Base-by-base conservation (phyloP, 2,329 filamentous ascomycete species). In the Neonectria hederae region DNA sequence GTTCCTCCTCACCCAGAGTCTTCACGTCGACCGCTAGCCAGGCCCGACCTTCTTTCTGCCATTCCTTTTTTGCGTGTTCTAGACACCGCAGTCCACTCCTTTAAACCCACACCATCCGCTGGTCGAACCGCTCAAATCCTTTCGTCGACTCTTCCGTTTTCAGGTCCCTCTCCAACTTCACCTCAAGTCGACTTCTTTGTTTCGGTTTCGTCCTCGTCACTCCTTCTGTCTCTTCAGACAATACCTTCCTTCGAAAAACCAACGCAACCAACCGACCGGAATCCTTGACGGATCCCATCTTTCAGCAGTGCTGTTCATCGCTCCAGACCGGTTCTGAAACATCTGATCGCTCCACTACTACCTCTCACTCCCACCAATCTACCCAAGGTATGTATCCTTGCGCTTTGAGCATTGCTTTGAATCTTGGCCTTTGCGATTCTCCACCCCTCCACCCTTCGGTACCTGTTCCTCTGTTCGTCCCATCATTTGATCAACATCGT, bases 81-180 rank as follows among this genome's bases (percentile, higher is more conserved):
- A 62, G 67, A 69, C 72, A 76, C 71, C 68, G 72, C 75, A 73
- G 73, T 76, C 73, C 75, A 76, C 69, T 76, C 75, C 71, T 76
- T 74, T 63, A 61, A 60, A 63, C 48, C 62, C 65, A 72, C 32
- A 69, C 59, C 55, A 43, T 21, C 52, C 65, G 72, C 70, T 71
- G 71, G 71, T 68, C 72, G 71, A 74, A 72, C 70, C 70, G 65
- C 70, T 72, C 68, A 74, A 71, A 74, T 72, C 67, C 52, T 51
- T 57, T 48, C 66, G 60, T 61, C 64, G 70, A 71, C 61, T 67
- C 69, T 65, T 63, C 63, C 60, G 51, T 58, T 35, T 57, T 17
- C 22, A 55, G 45, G 62, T 54, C 63, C 28, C 26, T 30, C 21
- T 30, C 56, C 62, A 42, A 52, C 35, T 24, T 56, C 62, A 62